phyloP scores from a whole-genome alignment of 2,329 filamentous ascomycete genomes.

The Dothistroma pini region DNA sequence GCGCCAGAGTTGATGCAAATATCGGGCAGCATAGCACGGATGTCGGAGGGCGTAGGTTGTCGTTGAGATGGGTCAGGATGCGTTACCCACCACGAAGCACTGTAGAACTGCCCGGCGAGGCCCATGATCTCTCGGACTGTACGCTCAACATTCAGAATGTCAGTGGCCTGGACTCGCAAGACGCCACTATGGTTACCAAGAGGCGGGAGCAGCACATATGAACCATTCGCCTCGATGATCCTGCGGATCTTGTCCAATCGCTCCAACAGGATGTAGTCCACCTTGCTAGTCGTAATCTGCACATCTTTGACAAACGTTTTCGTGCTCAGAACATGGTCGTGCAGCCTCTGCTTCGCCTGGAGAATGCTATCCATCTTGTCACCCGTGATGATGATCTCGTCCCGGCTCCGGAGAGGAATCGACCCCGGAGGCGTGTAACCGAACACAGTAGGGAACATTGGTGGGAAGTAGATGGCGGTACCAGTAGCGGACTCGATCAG shows the following conservation, averaged over 20 bases:
- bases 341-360: constrained; percentile 84
- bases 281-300: constrained; percentile 82
- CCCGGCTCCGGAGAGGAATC: constrained; percentile 68
- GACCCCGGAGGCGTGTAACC: constrained; percentile 83
- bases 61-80: constrained; percentile 65
- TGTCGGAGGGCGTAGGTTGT: constrained; percentile 62
- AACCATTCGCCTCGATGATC: constrained; percentile 95
- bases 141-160: constrained; percentile 90
- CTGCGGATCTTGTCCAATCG: constrained; percentile 95
- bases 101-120: constrained; percentile 94
- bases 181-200: constrained; percentile 80
- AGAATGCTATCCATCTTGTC: constrained; percentile 80
- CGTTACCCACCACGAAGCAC: constrained; percentile 91
- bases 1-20: constrained; percentile 96
- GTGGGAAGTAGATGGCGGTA: constrained; percentile 97
- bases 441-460: constrained; percentile 86
- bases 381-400: constrained; percentile 93
- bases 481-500: constrained; percentile 92
- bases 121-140: constrained; percentile 96
- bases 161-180: constrained; percentile 86
- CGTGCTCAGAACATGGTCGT: constrained; percentile 75
- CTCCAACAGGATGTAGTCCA: constrained; percentile 87
- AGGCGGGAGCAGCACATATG: constrained; percentile 87
- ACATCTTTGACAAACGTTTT: constrained; percentile 84
- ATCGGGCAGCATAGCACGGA: constrained; percentile 86